Evolutionary conservation across 2,329 filamentous ascomycete species (phyloP).

Genomic region (Colletotrichum sidae): DNA sequence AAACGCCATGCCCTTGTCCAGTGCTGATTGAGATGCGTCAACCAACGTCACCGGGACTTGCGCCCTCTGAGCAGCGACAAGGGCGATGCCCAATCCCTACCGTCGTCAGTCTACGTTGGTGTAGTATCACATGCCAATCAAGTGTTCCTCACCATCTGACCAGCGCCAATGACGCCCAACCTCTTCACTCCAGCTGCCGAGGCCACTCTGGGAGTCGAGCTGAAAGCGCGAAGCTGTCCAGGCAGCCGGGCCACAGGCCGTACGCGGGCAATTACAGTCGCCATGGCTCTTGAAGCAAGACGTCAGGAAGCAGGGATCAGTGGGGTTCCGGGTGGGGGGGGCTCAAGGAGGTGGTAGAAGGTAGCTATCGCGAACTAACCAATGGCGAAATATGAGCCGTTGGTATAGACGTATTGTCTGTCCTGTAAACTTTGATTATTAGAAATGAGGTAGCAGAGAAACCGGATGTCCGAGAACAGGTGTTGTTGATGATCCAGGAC

Average conservation of each 20-base stretch:
- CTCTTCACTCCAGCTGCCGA: constrained; percentile 80
- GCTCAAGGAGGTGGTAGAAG: background rate
- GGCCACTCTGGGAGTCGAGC: constrained; percentile 69
- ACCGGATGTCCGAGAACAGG: constrained; percentile 24
- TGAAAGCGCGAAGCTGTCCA: constrained; percentile 72
- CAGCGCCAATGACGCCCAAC: constrained; percentile 91
- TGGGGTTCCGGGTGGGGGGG: background rate
- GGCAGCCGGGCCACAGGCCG: constrained; percentile 39
- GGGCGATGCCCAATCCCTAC: constrained; percentile 93
- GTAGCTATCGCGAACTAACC: too few species aligned
- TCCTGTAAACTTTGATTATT: too few species aligned
- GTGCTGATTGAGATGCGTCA: constrained; percentile 83
- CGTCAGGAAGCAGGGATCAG: constrained; percentile 29
- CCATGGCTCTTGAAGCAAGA: constrained; percentile 29
- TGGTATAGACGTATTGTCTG: too few species aligned
- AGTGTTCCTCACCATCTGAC: constrained; percentile 82
- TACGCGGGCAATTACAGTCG: constrained; percentile 34
- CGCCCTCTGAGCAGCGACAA: constrained; percentile 90
- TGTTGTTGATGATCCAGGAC: constrained; percentile 24
- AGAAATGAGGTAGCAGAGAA: background rate
- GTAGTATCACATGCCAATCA: constrained; percentile 50
- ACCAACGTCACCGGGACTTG: constrained; percentile 86
- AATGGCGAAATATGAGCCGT: too few species aligned
- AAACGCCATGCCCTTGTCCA: constrained; percentile 91
- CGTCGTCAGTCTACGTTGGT: constrained; percentile 38